Evolutionary conservation across 768 basidiomycete species (phyloP).

Genomic region (Russula virescens): DNA sequence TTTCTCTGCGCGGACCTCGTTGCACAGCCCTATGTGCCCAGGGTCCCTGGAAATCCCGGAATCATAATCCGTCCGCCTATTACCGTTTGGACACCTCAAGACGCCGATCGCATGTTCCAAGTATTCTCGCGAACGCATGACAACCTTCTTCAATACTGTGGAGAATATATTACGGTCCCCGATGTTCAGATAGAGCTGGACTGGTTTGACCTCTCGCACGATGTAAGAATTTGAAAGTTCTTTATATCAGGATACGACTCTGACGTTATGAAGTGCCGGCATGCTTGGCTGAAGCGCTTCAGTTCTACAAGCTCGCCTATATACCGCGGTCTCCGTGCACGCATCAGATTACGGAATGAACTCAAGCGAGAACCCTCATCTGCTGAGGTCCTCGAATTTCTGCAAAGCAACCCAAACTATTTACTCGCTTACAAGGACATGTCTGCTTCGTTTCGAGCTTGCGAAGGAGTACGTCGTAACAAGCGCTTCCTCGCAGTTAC

Average conservation of each 20-base stretch:
- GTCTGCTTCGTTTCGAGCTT: background rate
- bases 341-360: background rate
- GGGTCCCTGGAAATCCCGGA: background rate
- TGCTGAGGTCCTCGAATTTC: background rate
- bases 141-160: background rate
- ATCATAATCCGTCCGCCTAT: background rate
- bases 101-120: background rate
- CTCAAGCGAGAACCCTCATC: slow-evolving; percentile 5
- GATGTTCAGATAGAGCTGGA: background rate
- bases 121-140: background rate
- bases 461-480: background rate
- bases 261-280: background rate
- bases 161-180: background rate
- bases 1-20: background rate
- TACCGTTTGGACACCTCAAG: background rate
- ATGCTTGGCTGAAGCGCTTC: background rate
- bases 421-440: background rate
- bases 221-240: background rate
- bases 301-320: fast-evolving
- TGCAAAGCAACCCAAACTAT: fast-evolving
- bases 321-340: background rate
- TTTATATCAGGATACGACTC: too few species aligned
- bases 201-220: background rate
- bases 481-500: too few species aligned
- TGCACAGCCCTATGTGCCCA: background rate